Evolutionary conservation across 768 basidiomycete genomes (phyloP).

Genomic region (Hydnum rufescens): DNA sequence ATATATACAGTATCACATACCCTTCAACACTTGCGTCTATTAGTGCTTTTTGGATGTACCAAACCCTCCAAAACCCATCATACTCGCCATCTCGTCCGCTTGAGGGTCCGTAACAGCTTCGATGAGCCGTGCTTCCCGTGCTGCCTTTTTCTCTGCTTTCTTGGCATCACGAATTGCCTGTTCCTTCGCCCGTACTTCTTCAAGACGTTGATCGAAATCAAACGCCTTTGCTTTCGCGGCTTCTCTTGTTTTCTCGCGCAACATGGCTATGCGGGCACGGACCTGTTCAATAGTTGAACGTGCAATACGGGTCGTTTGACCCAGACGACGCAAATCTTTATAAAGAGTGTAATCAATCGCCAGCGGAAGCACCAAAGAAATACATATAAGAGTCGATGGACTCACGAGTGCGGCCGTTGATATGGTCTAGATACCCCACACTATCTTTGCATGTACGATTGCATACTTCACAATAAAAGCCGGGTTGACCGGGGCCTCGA

Average conservation of each 20-base stretch:
- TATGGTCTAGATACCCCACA: slow-evolving; percentile 83
- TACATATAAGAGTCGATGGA: slow-evolving; percentile 11
- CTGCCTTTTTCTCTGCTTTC: slow-evolving; percentile 62
- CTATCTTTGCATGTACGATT: slow-evolving; percentile 85
- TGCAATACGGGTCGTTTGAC: slow-evolving; percentile 85
- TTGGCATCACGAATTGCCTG: slow-evolving; percentile 43
- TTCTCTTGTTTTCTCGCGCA: slow-evolving; percentile 75
- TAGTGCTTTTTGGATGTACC: slow-evolving; percentile 52
- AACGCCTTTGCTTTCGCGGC: slow-evolving; percentile 72
- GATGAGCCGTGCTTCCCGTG: slow-evolving; percentile 49
- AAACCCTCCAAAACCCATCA: slow-evolving; percentile 90
- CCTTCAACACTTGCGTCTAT: too few species aligned
- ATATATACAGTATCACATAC: too few species aligned
- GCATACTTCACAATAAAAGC: slow-evolving; percentile 87
- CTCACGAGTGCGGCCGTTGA: slow-evolving; percentile 86
- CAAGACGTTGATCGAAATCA: slow-evolving; percentile 81
- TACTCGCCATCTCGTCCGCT: slow-evolving; percentile 47
- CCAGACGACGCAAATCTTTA: slow-evolving; percentile 64
- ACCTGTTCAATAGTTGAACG: slow-evolving; percentile 88
- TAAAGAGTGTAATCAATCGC: background rate
- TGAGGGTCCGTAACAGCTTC: slow-evolving; percentile 22
- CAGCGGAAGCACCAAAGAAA: background rate
- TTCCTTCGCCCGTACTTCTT: slow-evolving; percentile 63
- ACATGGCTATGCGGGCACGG: slow-evolving; percentile 65
- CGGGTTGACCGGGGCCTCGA: slow-evolving; percentile 75